A percentile compares a stretch with the other conserved stretches of the same genome.
These are phyloP conservation scores for Sclerotinia borealis DNA, from an alignment of 2,329 filamentous ascomycete genomes.

Conservation along the genomic window DNA sequence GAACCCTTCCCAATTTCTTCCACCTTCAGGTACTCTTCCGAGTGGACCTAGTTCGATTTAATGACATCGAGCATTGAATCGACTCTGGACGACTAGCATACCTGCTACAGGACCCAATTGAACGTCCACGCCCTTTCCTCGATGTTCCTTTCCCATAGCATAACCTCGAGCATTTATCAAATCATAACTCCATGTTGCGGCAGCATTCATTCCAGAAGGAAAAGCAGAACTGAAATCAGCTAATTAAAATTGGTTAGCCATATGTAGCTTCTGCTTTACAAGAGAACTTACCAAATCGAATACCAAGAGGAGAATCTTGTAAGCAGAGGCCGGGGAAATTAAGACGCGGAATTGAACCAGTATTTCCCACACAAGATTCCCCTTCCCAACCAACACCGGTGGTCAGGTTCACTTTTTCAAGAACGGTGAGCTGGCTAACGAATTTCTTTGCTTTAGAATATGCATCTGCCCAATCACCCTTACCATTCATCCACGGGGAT, in stretches of 20 bases:
- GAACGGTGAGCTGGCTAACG: constrained; percentile 69
- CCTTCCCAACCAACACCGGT: constrained; percentile 57
- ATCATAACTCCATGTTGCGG: constrained; percentile 68
- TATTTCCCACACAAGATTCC: constrained; percentile 31
- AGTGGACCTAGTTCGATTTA: constrained; percentile 36
- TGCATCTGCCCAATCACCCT: constrained; percentile 55
- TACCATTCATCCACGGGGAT: constrained; percentile 32
- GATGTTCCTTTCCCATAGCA: constrained; percentile 64
- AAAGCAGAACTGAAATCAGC: constrained; percentile 71
- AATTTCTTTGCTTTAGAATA: constrained; percentile 64
- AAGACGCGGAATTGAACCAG: constrained; percentile 30
- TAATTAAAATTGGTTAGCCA: constrained; percentile 35
- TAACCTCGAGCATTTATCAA: constrained; percentile 63
- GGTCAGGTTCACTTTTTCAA: constrained; percentile 89
- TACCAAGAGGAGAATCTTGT: constrained; percentile 31
- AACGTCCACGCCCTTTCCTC: constrained; percentile 67
- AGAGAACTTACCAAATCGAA: constrained; percentile 36
- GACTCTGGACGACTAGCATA: background rate
- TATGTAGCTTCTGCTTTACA: background rate
- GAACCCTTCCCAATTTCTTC: constrained; percentile 65
- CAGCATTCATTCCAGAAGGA: constrained; percentile 68
- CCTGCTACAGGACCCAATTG: constrained; percentile 69
- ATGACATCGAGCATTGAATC: too few relatives aligned
- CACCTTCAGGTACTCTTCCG: constrained; percentile 61
- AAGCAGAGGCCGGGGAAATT: constrained; percentile 30